phyloP scores from a whole-genome alignment of 306 rosid genomes.

The Sechiopsis laciniata region DNA sequence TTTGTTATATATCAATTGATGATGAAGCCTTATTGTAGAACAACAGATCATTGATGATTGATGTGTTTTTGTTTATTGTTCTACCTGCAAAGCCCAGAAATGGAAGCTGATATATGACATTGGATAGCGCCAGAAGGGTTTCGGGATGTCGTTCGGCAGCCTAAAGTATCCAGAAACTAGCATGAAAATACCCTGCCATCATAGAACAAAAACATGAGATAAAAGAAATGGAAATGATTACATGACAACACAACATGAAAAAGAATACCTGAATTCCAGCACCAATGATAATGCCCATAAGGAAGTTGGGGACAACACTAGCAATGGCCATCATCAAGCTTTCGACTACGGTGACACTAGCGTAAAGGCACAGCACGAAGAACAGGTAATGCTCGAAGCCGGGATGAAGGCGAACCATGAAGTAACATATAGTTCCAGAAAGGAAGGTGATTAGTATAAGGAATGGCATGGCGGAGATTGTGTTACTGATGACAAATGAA shows the following conservation, averaged over 20 bases:
- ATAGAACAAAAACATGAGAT: too few relatives aligned
- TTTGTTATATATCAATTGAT: not conserved
- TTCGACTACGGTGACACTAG: constrained; percentile 94
- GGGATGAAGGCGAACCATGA: constrained; percentile 91
- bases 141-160: constrained; percentile 95
- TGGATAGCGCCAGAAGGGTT: constrained; percentile 93
- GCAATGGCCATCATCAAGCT: constrained; percentile 99
- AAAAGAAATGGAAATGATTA: too few relatives aligned
- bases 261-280: too few relatives aligned
- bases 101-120: constrained; percentile 98
- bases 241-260: too few relatives aligned
- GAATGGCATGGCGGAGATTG: constrained; percentile 84
- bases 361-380: constrained; percentile 87
- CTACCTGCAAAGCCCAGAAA: constrained; percentile 96
- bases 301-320: constrained; percentile 87
- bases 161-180: constrained; percentile 93
- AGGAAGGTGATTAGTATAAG: constrained; percentile 76
- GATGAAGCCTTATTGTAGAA: not conserved
- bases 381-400: constrained; percentile 79
- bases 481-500: constrained; percentile 77
- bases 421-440: constrained; percentile 87
- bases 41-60: not conserved
- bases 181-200: constrained; percentile 88
- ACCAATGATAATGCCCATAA: constrained; percentile 29
- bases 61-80: not conserved